These are phyloP conservation scores for Pichia kudriavzevii DNA, from an alignment of 1,139 yeast species.

Conservation along the genomic window DNA sequence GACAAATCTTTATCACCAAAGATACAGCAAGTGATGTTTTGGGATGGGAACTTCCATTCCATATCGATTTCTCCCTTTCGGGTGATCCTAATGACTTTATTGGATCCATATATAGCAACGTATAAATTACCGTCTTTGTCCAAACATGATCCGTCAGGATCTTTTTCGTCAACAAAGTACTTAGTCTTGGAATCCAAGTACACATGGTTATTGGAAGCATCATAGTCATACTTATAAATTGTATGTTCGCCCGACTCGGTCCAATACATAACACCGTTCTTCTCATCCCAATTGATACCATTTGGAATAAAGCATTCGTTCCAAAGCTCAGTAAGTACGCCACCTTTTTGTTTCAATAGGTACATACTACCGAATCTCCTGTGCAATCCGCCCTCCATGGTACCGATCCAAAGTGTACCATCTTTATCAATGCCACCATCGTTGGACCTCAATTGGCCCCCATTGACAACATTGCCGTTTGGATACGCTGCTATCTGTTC, in stretches of 20 bases:
- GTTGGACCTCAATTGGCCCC: conserved; percentile 49
- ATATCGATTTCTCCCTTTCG: conserved; percentile 44
- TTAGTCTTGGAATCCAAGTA: conserved; percentile 34
- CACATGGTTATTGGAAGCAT: conserved; percentile 33
- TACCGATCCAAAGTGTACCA: conserved; percentile 66
- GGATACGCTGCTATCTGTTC: conserved; percentile 42
- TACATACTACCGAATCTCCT: conserved; percentile 38
- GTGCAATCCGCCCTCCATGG: conserved; percentile 47
- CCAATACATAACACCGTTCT: conserved; percentile 45
- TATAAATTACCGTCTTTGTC: conserved; percentile 57
- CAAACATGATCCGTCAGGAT: conserved; percentile 78
- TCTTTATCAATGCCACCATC: conserved; percentile 67
- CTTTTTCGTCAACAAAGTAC: conserved; percentile 31
- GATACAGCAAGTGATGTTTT: conserved; percentile 60
- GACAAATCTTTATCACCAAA: conserved; percentile 57
- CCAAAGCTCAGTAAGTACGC: conserved; percentile 24
- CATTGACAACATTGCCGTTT: conserved; percentile 21
- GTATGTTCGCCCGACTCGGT: conserved; percentile 60
- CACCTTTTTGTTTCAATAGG: conserved; percentile 31
- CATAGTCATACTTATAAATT: conserved; percentile 58
- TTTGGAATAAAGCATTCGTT: conserved; percentile 50
- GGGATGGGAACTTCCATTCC: conserved; percentile 52
- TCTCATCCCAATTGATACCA: conserved; percentile 68
- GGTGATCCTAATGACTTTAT: conserved; percentile 47
- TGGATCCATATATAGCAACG: conserved; percentile 61